Percentiles rank a stretch among this genome's conserved stretches.
Evolutionary conservation across 768 basidiomycete genomes (phyloP).

Genomic region (Suillus variegatus): DNA sequence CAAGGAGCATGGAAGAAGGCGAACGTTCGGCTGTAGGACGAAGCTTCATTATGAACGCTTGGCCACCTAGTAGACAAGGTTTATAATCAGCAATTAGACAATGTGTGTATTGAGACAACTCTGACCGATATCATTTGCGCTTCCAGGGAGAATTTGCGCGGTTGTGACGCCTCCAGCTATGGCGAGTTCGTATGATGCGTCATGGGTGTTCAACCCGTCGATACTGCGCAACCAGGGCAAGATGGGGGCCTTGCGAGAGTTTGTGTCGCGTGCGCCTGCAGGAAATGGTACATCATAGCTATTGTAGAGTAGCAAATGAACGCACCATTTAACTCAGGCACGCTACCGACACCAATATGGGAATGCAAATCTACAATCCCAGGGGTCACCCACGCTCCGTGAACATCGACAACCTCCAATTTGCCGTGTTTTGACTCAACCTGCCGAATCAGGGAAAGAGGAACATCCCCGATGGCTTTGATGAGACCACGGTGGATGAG

Average conservation of each 20-base stretch:
- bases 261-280: slow-evolving; percentile 52
- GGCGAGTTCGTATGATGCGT: slow-evolving; percentile 39
- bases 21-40: slow-evolving; percentile 49
- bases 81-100: neutral
- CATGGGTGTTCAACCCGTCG: slow-evolving; percentile 49
- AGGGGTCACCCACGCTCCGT: slow-evolving; percentile 81
- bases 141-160: slow-evolving; percentile 52
- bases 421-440: slow-evolving; percentile 30
- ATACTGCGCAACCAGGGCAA: slow-evolving; percentile 60
- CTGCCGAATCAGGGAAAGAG: slow-evolving; percentile 19
- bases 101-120: slow-evolving; percentile 11
- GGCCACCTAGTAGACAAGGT: slow-evolving; percentile 39
- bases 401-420: slow-evolving; percentile 58
- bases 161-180: slow-evolving; percentile 51
- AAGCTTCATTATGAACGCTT: slow-evolving; percentile 53
- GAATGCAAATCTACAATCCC: slow-evolving; percentile 57
- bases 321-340: slow-evolving; percentile 33
- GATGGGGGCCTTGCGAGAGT: slow-evolving; percentile 58
- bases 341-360: slow-evolving; percentile 44
- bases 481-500: slow-evolving; percentile 72
- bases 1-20: slow-evolving; percentile 47
- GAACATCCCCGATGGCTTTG: slow-evolving; percentile 54
- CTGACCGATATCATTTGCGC: slow-evolving; percentile 27
- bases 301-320: neutral
- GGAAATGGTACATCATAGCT: slow-evolving; percentile 14